Evolutionary conservation across 495 filamentous ascomycete species (phyloP).

Genomic region (Talaromyces liani): DNA sequence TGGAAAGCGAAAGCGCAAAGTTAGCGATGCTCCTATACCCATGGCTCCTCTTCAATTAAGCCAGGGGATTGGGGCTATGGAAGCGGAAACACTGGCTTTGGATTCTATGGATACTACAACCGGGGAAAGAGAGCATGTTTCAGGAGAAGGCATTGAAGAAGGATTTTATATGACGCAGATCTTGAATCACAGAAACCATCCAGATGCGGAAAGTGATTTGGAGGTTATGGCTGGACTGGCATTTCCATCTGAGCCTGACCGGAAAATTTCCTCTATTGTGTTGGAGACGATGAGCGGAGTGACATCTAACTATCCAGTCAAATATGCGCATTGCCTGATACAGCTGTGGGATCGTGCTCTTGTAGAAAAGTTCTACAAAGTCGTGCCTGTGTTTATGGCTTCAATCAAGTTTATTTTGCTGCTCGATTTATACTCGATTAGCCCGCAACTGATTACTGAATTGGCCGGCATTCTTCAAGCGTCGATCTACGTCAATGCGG

Average conservation of each 20-base stretch:
- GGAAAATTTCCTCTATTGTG: constrained; percentile 49
- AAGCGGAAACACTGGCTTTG: constrained; percentile 1
- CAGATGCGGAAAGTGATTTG: constrained; percentile 44
- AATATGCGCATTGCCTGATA: constrained; percentile 46
- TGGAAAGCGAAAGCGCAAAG: constrained; percentile 55
- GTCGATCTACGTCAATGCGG: constrained; percentile 50
- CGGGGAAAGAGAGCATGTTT: not conserved
- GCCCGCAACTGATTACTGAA: constrained; percentile 41
- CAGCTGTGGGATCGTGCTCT: constrained; percentile 57
- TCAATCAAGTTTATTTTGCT: constrained; percentile 47
- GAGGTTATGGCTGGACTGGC: constrained; percentile 40
- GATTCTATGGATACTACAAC: not conserved
- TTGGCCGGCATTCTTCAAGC: constrained; percentile 47
- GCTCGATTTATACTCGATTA: constrained; percentile 36
- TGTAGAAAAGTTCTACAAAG: constrained; percentile 49
- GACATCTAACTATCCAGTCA: constrained; percentile 39
- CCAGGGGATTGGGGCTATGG: constrained; percentile 10
- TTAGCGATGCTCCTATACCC: constrained; percentile 43
- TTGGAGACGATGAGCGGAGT: constrained; percentile 43
- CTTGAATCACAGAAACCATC: constrained; percentile 46
- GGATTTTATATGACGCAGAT: constrained; percentile 48
- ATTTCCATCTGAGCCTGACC: constrained; percentile 48
- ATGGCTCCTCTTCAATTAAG: constrained; percentile 40
- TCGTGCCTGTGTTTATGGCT: constrained; percentile 52
- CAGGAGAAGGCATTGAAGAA: constrained; percentile 7